phyloP scores from a whole-genome alignment of 164 flowering plant species.

The Sextonia rubra region DNA sequence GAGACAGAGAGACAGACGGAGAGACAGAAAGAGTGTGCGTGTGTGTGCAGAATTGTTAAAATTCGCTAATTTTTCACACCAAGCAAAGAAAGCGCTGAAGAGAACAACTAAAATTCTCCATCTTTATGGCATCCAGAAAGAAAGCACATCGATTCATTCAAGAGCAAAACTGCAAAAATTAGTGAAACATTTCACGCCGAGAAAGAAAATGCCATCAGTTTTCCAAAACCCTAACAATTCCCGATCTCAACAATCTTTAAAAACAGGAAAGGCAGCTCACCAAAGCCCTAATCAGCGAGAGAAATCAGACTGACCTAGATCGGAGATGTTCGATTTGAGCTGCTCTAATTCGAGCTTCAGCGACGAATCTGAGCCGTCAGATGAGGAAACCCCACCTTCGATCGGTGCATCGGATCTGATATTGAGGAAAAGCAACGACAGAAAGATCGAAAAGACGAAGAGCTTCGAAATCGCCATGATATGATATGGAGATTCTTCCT shows the following conservation, averaged over 20 bases:
- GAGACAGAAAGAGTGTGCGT: too few species aligned
- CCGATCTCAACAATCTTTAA: not conserved
- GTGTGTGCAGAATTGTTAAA: not conserved
- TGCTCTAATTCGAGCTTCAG: constrained; percentile 32
- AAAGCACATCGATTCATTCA: too few species aligned
- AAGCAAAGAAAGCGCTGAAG: too few species aligned
- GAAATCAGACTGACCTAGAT: constrained; percentile 27
- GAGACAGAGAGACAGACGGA: not conserved
- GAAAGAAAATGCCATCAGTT: not conserved
- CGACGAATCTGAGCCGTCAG: constrained; percentile 19
- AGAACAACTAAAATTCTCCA: too few species aligned
- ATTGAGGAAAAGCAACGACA: constrained; percentile 12
- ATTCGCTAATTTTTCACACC: not conserved
- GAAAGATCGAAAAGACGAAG: constrained; percentile 13
- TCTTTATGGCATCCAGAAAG: too few species aligned
- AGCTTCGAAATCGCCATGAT: constrained; percentile 26
- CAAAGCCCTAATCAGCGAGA: not conserved
- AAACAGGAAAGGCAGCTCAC: not conserved
- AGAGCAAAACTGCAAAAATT: too few species aligned
- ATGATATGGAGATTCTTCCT: not conserved
- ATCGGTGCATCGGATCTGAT: constrained; percentile 19
- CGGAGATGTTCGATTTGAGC: constrained; percentile 34
- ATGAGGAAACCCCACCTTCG: constrained; percentile 5
- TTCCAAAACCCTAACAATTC: not conserved
- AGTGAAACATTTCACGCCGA: not conserved